These are phyloP conservation scores for Suhomyces terraborum DNA, from an alignment of 1,139 yeast species.

Conservation along the genomic window DNA sequence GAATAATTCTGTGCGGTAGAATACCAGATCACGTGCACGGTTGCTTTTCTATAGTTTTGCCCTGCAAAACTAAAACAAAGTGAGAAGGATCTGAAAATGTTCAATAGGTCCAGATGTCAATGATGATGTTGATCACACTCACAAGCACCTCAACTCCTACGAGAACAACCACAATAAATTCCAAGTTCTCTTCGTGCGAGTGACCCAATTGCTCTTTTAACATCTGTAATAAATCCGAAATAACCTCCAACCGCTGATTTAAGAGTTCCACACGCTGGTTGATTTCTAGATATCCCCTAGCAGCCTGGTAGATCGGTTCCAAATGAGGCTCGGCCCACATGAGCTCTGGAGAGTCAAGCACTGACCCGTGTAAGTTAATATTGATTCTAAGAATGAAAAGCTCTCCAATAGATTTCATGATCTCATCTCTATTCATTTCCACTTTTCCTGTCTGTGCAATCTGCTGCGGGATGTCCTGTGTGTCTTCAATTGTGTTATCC, in stretches of 20 bases:
- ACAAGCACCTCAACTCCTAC: constrained; percentile 92
- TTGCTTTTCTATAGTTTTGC: neutral
- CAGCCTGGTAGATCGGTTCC: constrained; percentile 96
- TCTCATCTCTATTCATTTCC: constrained; percentile 89
- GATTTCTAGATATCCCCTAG: constrained; percentile 90
- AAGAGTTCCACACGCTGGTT: constrained; percentile 87
- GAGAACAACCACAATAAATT: constrained; percentile 86
- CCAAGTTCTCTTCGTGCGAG: constrained; percentile 86
- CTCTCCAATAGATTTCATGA: constrained; percentile 96
- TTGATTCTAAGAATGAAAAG: constrained; percentile 86
- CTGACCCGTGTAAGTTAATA: constrained; percentile 92
- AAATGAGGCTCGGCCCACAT: constrained; percentile 99
- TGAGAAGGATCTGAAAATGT: neutral
- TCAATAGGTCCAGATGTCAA: constrained; percentile 41
- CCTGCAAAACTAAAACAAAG: constrained; percentile 1
- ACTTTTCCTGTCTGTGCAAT: constrained; percentile 94
- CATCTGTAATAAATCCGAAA: constrained; percentile 91
- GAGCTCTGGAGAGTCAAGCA: constrained; percentile 91
- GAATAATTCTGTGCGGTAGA: no score
- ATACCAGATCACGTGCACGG: no score
- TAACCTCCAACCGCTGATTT: constrained; percentile 90
- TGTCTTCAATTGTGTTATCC: constrained; percentile 93
- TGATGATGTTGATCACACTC: constrained; percentile 68
- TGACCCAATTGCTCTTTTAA: constrained; percentile 95
- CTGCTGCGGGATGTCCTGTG: constrained; percentile 95